A percentile compares a stretch with the other conserved stretches of the same genome.
phyloP scores from a whole-genome alignment of 805 yeast species.

The Saccharomycopsis sp. region DNA sequence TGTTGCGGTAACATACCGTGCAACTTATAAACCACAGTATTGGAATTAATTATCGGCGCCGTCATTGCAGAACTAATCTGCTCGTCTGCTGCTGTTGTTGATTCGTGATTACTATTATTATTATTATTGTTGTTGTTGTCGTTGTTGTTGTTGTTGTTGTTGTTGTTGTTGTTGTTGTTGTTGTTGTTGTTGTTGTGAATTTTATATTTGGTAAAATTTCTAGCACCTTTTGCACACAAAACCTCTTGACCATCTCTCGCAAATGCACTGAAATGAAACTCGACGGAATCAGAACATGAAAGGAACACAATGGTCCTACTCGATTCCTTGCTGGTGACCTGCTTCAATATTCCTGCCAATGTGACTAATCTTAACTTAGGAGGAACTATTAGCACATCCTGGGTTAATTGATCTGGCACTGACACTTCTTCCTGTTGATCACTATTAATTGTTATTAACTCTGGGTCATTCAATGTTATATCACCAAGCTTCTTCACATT shows the following conservation, averaged over 20 bases:
- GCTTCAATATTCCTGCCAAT: slow-evolving; percentile 56
- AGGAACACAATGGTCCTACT: slow-evolving; percentile 69
- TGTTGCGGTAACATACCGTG: slow-evolving; percentile 92
- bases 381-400: slow-evolving; percentile 78
- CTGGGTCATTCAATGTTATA: slow-evolving; percentile 65
- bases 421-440: slow-evolving; percentile 24
- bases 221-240: slow-evolving; percentile 14
- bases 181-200: slow-evolving; percentile 29
- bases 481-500: slow-evolving; percentile 78
- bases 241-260: slow-evolving; percentile 48
- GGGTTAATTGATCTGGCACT: slow-evolving; percentile 89
- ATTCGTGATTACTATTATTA: slow-evolving; percentile 21
- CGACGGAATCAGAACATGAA: slow-evolving; percentile 95
- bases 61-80: slow-evolving; percentile 28
- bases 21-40: slow-evolving; percentile 54
- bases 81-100: background rate
- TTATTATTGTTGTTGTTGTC: slow-evolving; percentile 23
- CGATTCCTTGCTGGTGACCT: slow-evolving; percentile 28
- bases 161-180: slow-evolving; percentile 25
- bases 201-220: slow-evolving; percentile 18
- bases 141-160: slow-evolving; percentile 29
- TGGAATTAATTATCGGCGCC: slow-evolving; percentile 44
- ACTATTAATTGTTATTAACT: slow-evolving; percentile 45
- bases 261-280: slow-evolving; percentile 78
- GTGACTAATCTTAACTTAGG: slow-evolving; percentile 87